phyloP scores from a whole-genome alignment of 2,329 filamentous ascomycete species.

The Akanthomyces uredinophilus region DNA sequence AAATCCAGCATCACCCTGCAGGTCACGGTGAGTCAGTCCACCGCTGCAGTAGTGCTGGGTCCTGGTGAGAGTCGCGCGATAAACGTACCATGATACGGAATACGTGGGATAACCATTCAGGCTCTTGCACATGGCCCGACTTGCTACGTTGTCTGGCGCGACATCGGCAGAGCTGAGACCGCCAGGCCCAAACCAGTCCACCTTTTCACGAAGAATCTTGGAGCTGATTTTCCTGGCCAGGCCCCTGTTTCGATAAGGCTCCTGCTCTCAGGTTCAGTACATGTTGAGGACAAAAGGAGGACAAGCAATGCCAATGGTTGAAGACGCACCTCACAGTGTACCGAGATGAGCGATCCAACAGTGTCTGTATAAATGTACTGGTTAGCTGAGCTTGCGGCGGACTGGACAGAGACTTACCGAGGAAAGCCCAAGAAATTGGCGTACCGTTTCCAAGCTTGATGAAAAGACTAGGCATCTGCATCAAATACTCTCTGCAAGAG shows the following conservation, averaged over 20 bases:
- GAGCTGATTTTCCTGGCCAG: constrained; percentile 57
- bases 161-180: constrained; percentile 61
- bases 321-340: constrained; percentile 51
- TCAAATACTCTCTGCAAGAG: constrained; percentile 32
- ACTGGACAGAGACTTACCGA: constrained; percentile 31
- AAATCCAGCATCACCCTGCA: neutral
- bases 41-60: too few species aligned
- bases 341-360: constrained; percentile 55
- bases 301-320: neutral
- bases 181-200: constrained; percentile 40
- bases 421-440: constrained; percentile 61
- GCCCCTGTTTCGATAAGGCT: constrained; percentile 54
- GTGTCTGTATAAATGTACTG: constrained; percentile 34
- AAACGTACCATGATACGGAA: constrained; percentile 7
- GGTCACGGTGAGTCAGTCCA: neutral
- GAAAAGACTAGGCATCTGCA: constrained; percentile 41
- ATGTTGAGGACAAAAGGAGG: neutral
- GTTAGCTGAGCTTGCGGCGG: neutral
- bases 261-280: constrained; percentile 24
- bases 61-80: too few species aligned
- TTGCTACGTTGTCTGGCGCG: constrained; percentile 53
- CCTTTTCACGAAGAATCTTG: constrained; percentile 51
- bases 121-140: constrained; percentile 57
- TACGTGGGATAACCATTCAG: constrained; percentile 42
- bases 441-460: constrained; percentile 42